phyloP scores from a whole-genome alignment of 345 rosid genomes.

The Hypericum androsaemum region DNA sequence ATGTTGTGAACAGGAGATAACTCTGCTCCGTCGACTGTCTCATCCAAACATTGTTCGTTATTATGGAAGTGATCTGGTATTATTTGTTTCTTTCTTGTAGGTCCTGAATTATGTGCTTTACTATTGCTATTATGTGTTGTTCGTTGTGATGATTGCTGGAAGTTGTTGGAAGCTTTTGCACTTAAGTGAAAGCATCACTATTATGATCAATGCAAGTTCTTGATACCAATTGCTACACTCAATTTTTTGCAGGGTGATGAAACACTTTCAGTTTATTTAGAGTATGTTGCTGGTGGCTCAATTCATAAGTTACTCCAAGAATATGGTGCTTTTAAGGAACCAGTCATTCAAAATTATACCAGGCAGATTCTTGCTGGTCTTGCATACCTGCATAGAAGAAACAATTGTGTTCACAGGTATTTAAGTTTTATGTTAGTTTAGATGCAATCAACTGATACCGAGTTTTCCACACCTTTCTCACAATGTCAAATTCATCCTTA shows the following conservation, averaged over 20 bases:
- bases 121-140: too few relatives aligned
- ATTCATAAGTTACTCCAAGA: constrained; percentile 89
- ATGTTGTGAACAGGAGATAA: constrained; percentile 64
- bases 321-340: constrained; percentile 85
- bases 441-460: not conserved
- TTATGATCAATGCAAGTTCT: too few relatives aligned
- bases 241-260: constrained; percentile 56
- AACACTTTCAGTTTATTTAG: constrained; percentile 87
- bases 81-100: constrained; percentile 8
- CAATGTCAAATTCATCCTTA: too few relatives aligned
- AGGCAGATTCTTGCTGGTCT: constrained; percentile 85
- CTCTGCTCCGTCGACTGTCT: constrained; percentile 73
- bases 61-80: constrained; percentile 92
- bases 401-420: constrained; percentile 80
- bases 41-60: constrained; percentile 90
- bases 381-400: constrained; percentile 80
- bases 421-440: constrained; percentile 11
- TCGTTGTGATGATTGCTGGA: too few relatives aligned
- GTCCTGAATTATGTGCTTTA: too few relatives aligned
- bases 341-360: constrained; percentile 85
- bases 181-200: too few relatives aligned
- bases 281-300: constrained; percentile 93
- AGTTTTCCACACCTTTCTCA: not conserved
- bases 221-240: too few relatives aligned
- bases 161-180: too few relatives aligned